Evolutionary conservation across 202 grass and related monocot species (phyloP), one percentile per base, ranked within the genome.

Genomic region (Sporobolus alterniflorus): DNA sequence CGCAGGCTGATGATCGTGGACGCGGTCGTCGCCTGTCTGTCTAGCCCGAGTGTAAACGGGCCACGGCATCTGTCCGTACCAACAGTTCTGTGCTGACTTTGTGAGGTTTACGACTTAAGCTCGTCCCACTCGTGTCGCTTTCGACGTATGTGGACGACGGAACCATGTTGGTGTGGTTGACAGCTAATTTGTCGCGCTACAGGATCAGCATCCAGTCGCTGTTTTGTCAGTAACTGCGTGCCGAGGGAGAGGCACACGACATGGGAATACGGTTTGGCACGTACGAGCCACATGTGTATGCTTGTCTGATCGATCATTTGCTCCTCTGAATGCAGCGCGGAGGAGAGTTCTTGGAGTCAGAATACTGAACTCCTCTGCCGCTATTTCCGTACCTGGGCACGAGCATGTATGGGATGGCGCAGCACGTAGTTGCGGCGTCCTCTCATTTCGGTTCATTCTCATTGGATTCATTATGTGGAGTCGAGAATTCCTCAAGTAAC

Each of bases 81-180:
- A 69, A 69, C 41, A 28, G 56, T 55, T 46, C 9, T 54, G 26
- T 29, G 73, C 79, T 9, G 50, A 67, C 16, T n/a, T n/a, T 66
- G 40, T 41, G 15, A 65, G 59, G 26, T 17, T 77, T 71, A 3
- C 74, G 83, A 78, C 78, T 77, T 75, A 0, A 26, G 7, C 21
- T 12, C 47, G 1, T 30, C 4, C 50, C 50, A 20, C 16, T 22
- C 14, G 18, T 7, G 66, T 89, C 77, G 31, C 56, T 77, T 69
- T 86, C 56, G 77, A 59, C 76, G 31, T 81, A 21, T n/a, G n/a
- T n/a, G n/a, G n/a, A n/a, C n/a, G 82, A 78, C 65, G 34, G 57
- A 71, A 21, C 33, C 47, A 1, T 49, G 71, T 48, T 40, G 22
- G 44, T 11, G 31, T 82, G 39, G 62, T 76, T 85, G 54, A 54